Evolutionary conservation across 495 filamentous ascomycete genomes (phyloP), one percentile per base, ranked within the genome.

Genomic region (Chlorociboria aeruginascens): DNA sequence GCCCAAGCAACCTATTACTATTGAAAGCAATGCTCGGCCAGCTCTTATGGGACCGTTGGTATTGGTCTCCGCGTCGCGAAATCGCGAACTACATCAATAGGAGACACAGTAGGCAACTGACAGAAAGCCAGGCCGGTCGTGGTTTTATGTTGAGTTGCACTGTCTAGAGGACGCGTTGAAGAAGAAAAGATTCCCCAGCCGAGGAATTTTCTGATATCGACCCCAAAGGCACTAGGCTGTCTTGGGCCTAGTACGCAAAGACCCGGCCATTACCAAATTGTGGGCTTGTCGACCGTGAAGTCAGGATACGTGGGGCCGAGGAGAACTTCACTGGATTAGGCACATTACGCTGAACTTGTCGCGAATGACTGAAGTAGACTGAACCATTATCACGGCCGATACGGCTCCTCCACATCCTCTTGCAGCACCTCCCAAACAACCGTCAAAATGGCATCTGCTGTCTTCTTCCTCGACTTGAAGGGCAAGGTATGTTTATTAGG

Each of bases 391-490:
- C 32, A 12, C 37, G 43, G 50, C 54, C 50, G 10, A 35, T 34
- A 32, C 33, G 48, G 46, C 46, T 48, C 32, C 25, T 25, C 25
- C 30, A 25, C 16, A 2, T 13, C 4, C 20, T 4, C 20, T 25
- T 32, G 7, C 42, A 32, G 35, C 17, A 9, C 46, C 8, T 31
- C 42, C 29, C 25, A 13, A 12, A 28, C 29, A 28, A 43, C 17
- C 36, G 29, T 17, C 50, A 74, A 60, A 61, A 99, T 97, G 93
- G 92, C 92, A 54, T 99, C 93, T 45, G 93, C 93, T 37, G 63
- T 99, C 63, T 99, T 99, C 76, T 99, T 99, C 65, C 83, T 99
- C 58, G 93, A 99, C 67, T 76, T 99, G 46, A 99, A 99, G 85
- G 93, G 93, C 83, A 99, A 99, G 83, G 88, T 92, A 66, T 35